phyloP scores from a whole-genome alignment of 169 alveolate species.

The Neospora caninum region DNA sequence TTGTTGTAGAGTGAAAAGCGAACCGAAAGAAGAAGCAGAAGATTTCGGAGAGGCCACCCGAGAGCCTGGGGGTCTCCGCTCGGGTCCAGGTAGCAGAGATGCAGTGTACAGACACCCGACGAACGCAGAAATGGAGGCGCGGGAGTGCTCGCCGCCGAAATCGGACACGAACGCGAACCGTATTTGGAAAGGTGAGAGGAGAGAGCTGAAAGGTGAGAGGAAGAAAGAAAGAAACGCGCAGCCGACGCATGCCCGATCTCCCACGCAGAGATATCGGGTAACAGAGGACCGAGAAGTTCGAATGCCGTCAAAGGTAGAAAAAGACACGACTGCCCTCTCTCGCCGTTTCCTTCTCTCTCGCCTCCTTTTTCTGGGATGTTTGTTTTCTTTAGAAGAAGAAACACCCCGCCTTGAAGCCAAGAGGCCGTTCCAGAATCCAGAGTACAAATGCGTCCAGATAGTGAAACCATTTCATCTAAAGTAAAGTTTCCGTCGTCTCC shows the following conservation, averaged over 20 bases:
- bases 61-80: not conserved
- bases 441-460: not conserved
- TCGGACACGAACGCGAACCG: not conserved
- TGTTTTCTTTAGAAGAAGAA: not conserved
- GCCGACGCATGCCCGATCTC: not conserved
- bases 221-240: not conserved
- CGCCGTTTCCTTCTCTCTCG: not conserved
- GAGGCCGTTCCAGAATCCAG: not conserved
- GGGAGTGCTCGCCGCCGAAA: not conserved
- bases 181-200: not conserved
- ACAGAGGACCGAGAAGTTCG: not conserved
- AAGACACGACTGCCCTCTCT: not conserved
- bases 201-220: not conserved
- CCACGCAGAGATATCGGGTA: not conserved
- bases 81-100: constrained; percentile 48
- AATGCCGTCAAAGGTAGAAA: not conserved
- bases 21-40: constrained; percentile 14
- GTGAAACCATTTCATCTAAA: not conserved
- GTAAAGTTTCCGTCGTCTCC: not conserved
- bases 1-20: not conserved
- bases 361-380: not conserved
- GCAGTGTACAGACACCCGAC: constrained; percentile 23
- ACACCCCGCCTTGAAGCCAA: constrained; percentile 1
- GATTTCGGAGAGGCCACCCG: constrained; percentile 56
- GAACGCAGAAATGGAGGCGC: not conserved